phyloP scores from a whole-genome alignment of 2,329 filamentous ascomycete species.

The Aspergillus neotritici region DNA sequence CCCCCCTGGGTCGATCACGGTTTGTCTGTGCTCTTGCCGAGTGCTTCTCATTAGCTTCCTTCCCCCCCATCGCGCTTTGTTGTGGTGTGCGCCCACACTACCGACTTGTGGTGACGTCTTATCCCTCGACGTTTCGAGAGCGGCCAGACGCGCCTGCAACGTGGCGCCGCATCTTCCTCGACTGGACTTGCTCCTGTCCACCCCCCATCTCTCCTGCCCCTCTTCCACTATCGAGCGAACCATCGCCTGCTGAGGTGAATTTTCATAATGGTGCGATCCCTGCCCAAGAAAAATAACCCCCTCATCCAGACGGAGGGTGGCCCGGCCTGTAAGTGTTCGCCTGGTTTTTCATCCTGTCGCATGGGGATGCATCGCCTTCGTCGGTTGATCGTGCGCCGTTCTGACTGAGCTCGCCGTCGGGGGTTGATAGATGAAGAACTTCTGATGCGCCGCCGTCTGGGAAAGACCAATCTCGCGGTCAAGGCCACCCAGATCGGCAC shows the following conservation, averaged over 20 bases:
- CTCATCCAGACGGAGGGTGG: conserved; percentile 39
- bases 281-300: conserved; percentile 45
- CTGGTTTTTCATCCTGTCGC: conserved; percentile 12
- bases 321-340: conserved; percentile 40
- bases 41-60: background rate
- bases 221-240: conserved; percentile 8
- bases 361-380: conserved; percentile 4
- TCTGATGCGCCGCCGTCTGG: conserved; percentile 76
- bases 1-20: background rate
- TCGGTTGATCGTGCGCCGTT: conserved; percentile 5
- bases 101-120: conserved; percentile 18
- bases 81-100: conserved; percentile 1
- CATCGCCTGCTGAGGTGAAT: background rate
- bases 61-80: background rate
- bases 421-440: conserved; percentile 60
- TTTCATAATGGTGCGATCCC: conserved; percentile 37
- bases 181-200: background rate
- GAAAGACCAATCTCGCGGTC: conserved; percentile 83
- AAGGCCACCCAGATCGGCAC: conserved; percentile 70
- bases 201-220: conserved; percentile 11
- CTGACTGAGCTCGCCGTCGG: conserved; percentile 11
- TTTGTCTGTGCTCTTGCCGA: no score
- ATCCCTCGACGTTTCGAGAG: conserved; percentile 7
- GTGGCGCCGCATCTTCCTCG: conserved; percentile 32
- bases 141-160: conserved; percentile 40